phyloP scores from a whole-genome alignment of 2,329 filamentous ascomycete species.

The Aureobasidium melanogenum region DNA sequence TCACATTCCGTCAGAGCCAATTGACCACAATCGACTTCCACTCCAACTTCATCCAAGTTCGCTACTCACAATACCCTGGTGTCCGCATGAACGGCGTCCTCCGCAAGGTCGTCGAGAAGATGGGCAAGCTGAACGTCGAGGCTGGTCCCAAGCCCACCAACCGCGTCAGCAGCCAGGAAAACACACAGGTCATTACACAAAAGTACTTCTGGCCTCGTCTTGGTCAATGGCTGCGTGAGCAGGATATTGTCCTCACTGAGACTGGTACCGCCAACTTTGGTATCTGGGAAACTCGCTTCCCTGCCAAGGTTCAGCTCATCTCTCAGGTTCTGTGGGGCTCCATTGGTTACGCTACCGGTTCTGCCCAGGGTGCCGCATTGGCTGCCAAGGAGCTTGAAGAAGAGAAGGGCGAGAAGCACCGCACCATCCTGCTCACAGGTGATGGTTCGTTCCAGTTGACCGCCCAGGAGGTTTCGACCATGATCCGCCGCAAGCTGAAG shows the following conservation, averaged over 20 bases:
- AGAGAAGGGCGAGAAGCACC: conserved; percentile 10
- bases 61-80: conserved; percentile 60
- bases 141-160: conserved; percentile 33
- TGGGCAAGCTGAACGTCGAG: conserved; percentile 49
- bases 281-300: conserved; percentile 42
- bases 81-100: conserved; percentile 58
- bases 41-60: conserved; percentile 53
- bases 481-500: conserved; percentile 38
- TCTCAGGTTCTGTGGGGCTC: conserved; percentile 23
- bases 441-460: conserved; percentile 74
- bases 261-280: conserved; percentile 38
- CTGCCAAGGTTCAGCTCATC: conserved; percentile 52
- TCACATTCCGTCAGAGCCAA: conserved; percentile 21
- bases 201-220: conserved; percentile 18
- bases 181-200: conserved; percentile 16
- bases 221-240: conserved; percentile 15
- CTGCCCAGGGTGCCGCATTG: conserved; percentile 18
- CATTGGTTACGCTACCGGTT: conserved; percentile 24
- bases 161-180: conserved; percentile 9
- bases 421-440: conserved; percentile 68
- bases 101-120: conserved; percentile 55
- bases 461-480: conserved; percentile 56
- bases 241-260: conserved; percentile 21
- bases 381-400: conserved; percentile 25
- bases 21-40: conserved; percentile 25